Base-by-base conservation (phyloP, 2,329 filamentous ascomycete species). In the Penicillium verrucosum region DNA sequence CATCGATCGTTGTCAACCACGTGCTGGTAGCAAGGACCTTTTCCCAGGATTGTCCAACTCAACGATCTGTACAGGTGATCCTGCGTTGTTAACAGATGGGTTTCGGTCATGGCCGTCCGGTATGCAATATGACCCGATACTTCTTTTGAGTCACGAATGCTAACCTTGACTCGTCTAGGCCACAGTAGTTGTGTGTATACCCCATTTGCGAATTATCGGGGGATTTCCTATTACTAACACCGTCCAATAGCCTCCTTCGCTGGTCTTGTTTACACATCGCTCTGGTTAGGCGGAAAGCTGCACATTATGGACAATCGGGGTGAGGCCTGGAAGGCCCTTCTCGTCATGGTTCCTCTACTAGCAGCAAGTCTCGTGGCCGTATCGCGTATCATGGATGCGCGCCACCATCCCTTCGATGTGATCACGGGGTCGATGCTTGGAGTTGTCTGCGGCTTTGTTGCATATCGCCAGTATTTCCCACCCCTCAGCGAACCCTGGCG, bases 381-480 rank as follows among this genome's bases (percentile, higher is more conserved):
- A 37, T 80, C 80, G 14, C 79, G 83, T 43, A 85, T 85, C 55
- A 85, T 85, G 82, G 83, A 85, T 62, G 82, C 82, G 23, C 78
- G 83, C 16, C 83, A 85, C 57, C 83, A 85, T 62, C 82, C 82
- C 0, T 85, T 85, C 67, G 83, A 85, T 61, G 83, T 85, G 30
- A 75, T 85, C 40, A 80, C 78, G 12, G 83, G 83, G 9, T 81
- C 79, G 1, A 60, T 80, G 10, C 71, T 85, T 2, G 83, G 83
- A 4, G 74, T 83, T 18, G 61, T 79, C 32, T 79, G 79, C 38
- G 81, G 81, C 9, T 82, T 76, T 71, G 73, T 76, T 30, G 73
- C 81, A 1, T 85, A 85, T 63, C 76, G 81, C 44, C 82, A 85
- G 66, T 85, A 85, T 66, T 85, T 85, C 70, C 83, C 82, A 18